phyloP scores from a whole-genome alignment of 2,329 filamentous ascomycete genomes.

The Ascochyta pisi region DNA sequence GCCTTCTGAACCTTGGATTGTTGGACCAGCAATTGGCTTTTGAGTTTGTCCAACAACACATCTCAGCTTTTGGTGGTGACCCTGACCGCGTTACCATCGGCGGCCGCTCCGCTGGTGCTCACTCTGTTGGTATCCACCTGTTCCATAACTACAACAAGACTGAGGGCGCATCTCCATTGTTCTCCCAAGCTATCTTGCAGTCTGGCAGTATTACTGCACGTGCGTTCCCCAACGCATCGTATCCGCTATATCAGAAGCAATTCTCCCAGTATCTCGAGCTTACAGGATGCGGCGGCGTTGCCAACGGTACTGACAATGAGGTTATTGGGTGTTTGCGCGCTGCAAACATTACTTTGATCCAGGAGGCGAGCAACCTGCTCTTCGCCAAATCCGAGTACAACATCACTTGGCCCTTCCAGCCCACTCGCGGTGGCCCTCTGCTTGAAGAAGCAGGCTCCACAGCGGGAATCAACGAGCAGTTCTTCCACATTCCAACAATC shows the following conservation, averaged over 20 bases:
- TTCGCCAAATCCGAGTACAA: constrained; percentile 43
- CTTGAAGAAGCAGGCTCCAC: constrained; percentile 54
- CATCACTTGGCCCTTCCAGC: constrained; percentile 58
- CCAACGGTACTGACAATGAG: constrained; percentile 36
- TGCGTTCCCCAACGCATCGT: constrained; percentile 35
- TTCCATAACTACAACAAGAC: constrained; percentile 40
- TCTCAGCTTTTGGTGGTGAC: constrained; percentile 51
- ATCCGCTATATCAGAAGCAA: constrained; percentile 38
- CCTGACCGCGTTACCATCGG: constrained; percentile 46
- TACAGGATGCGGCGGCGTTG: constrained; percentile 25
- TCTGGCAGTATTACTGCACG: constrained; percentile 39
- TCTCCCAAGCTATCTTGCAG: constrained; percentile 37
- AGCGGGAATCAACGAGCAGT: constrained; percentile 30
- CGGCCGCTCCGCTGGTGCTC: constrained; percentile 47
- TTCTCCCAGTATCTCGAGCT: constrained; percentile 28
- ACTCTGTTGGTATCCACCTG: constrained; percentile 38
- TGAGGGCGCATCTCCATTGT: constrained; percentile 28
- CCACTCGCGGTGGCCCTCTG: constrained; percentile 51
- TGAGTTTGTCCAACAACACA: constrained; percentile 50
- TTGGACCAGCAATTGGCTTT: constrained; percentile 30
- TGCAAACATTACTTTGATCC: constrained; percentile 47
- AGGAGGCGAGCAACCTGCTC: constrained; percentile 45
- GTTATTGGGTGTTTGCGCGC: constrained; percentile 50
- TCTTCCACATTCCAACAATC: constrained; percentile 35
- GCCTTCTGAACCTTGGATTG: constrained; percentile 39